Conservation (phyloP, 768 basidiomycete genomes). For the Trametes cingulata region DNA sequence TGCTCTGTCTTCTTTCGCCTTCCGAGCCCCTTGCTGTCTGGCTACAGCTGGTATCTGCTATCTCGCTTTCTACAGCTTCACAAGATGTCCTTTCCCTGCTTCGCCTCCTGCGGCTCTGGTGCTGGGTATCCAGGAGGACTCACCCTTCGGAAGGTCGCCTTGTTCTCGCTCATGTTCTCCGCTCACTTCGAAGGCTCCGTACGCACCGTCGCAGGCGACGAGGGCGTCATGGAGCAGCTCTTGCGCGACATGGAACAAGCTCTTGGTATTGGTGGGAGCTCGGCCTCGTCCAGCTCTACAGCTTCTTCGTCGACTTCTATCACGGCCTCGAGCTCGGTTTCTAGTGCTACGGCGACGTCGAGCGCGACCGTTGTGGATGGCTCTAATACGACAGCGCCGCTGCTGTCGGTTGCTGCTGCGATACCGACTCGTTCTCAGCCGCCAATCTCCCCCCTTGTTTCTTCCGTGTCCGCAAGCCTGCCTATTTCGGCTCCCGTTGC, state of each 20-base stretch:
- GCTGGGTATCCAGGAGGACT: background rate
- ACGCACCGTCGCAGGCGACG: background rate
- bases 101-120: background rate
- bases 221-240: background rate
- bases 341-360: background rate
- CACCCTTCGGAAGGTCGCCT: constrained; percentile 9
- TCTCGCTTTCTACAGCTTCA: background rate
- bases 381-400: too few relatives aligned
- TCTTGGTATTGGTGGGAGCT: background rate
- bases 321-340: background rate
- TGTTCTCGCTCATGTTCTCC: constrained; percentile 2
- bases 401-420: too few relatives aligned
- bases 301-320: background rate
- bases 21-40: too few relatives aligned
- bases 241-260: constrained; percentile 2
- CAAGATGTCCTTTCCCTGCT: background rate
- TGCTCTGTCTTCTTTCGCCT: too few relatives aligned
- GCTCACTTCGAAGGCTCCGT: background rate
- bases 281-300: too few relatives aligned
- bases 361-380: background rate
- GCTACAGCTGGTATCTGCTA: constrained; percentile 1
- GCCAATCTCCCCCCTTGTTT: too few relatives aligned
- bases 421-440: too few relatives aligned
- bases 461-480: too few relatives aligned
- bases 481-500: too few relatives aligned